Conservation (phyloP, 371 early-diverging fungal species). For the Thermomucor indicae-seudaticae region DNA sequence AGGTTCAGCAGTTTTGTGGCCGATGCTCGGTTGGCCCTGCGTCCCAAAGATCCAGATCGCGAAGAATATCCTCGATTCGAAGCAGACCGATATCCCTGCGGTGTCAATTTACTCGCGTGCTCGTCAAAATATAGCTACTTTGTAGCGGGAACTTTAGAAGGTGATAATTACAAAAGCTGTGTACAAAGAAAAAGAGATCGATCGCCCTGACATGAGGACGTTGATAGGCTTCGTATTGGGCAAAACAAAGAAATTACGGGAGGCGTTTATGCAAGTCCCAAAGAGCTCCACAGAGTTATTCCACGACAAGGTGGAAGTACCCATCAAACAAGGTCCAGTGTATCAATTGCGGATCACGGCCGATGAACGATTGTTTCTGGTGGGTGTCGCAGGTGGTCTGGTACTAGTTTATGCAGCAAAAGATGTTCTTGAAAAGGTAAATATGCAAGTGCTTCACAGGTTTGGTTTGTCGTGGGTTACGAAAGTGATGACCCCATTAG, state of each 20-base stretch:
- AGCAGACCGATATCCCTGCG: constrained; percentile 17
- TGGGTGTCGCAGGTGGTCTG: constrained; percentile 15
- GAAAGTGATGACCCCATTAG: too few species aligned
- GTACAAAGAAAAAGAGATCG: neutral
- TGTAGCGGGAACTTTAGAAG: constrained; percentile 29
- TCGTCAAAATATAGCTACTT: constrained; percentile 36
- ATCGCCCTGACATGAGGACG: neutral
- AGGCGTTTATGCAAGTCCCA: constrained; percentile 17
- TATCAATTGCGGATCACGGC: constrained; percentile 31
- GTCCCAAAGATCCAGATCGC: constrained; percentile 6
- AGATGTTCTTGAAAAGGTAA: constrained; percentile 27
- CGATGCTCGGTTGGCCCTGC: constrained; percentile 37
- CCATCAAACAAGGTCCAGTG: constrained; percentile 18
- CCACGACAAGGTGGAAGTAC: constrained; percentile 8
- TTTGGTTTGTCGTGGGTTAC: neutral
- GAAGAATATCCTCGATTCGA: constrained; percentile 17
- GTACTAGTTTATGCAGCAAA: constrained; percentile 24
- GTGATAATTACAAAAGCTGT: constrained; percentile 11
- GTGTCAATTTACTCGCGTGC: constrained; percentile 30
- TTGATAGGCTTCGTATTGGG: constrained; percentile 33
- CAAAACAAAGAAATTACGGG: constrained; percentile 21
- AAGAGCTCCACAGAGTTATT: constrained; percentile 19
- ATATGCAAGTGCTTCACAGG: neutral
- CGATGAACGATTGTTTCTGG: constrained; percentile 23
- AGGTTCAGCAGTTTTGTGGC: constrained; percentile 32